Percentiles rank a stretch among this genome's conserved stretches.
Conservation (phyloP, 139 green algal species). For the Chlamydomonas sphaeroides region DNA sequence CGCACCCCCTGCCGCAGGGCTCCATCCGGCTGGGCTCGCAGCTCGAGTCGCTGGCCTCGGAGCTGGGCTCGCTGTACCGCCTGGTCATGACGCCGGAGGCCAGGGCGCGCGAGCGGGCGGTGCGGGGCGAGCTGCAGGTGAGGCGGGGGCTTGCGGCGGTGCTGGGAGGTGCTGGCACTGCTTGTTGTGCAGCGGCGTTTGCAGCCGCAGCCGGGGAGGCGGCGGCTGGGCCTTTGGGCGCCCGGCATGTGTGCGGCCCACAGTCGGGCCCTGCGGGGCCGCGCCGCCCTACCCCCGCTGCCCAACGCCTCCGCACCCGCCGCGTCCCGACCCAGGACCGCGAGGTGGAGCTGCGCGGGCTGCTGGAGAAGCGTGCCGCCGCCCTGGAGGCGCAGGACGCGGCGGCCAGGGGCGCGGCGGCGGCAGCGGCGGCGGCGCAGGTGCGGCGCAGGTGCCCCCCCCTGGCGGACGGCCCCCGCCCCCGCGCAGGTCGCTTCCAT, state of each 20-base stretch:
- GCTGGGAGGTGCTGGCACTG: too few species aligned
- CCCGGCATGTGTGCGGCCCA: too few species aligned
- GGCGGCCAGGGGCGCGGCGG: neutral
- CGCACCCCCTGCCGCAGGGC: neutral
- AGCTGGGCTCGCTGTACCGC: slow-evolving; percentile 28
- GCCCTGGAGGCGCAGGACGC: neutral
- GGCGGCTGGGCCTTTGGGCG: too few species aligned
- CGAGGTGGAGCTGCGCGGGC: slow-evolving; percentile 26
- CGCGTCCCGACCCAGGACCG: too few species aligned
- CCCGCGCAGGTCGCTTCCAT: too few species aligned
- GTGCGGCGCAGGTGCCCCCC: too few species aligned
- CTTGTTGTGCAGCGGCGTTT: neutral
- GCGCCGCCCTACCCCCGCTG: too few species aligned
- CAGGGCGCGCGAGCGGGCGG: slow-evolving; percentile 21
- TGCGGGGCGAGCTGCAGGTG: slow-evolving; percentile 41
- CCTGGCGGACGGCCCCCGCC: too few species aligned
- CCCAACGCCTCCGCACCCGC: too few species aligned
- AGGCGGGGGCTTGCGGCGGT: neutral
- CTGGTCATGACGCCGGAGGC: slow-evolving; percentile 25
- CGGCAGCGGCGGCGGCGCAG: too few species aligned
- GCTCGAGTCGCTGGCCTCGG: neutral
- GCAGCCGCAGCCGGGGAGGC: neutral
- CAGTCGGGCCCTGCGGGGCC: neutral
- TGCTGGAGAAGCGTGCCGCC: slow-evolving; percentile 1
- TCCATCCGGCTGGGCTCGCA: neutral